A percentile compares a stretch with the other conserved stretches of the same genome.
Evolutionary conservation across 2,329 filamentous ascomycete species (phyloP).

Genomic region (Aspergillus pseudonomiae): DNA sequence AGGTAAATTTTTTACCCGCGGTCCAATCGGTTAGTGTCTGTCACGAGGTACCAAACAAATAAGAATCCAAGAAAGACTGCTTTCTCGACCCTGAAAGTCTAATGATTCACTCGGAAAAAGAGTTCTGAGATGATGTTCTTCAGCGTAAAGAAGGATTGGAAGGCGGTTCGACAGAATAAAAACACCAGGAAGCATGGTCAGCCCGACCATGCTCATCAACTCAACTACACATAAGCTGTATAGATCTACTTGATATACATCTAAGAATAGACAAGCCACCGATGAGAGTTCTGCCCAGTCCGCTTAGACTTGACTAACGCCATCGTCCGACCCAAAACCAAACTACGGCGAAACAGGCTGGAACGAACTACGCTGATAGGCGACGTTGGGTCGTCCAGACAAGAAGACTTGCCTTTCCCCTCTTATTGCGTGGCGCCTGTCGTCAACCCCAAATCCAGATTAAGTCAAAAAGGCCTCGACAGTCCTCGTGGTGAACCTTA

Average conservation of each 20-base stretch:
- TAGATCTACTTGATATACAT: slow-evolving; percentile 4
- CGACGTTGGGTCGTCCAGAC: slow-evolving; percentile 16
- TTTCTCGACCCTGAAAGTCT: neutral
- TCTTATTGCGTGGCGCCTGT: slow-evolving; percentile 33
- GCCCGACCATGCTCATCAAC: neutral
- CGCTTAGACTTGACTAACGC: slow-evolving; percentile 9
- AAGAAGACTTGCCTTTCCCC: slow-evolving; percentile 12
- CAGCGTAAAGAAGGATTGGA: neutral
- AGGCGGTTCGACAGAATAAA: neutral
- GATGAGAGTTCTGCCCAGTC: neutral
- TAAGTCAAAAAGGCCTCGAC: slow-evolving; percentile 22
- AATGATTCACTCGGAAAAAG: neutral
- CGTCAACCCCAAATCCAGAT: slow-evolving; percentile 23
- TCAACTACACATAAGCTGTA: neutral
- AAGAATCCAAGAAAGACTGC: neutral
- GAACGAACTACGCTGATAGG: slow-evolving; percentile 18
- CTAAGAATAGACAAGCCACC: slow-evolving; percentile 1
- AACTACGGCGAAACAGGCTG: neutral
- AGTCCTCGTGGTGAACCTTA: slow-evolving; percentile 11
- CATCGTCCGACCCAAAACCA: slow-evolving; percentile 15
- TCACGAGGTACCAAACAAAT: slow-evolving; percentile 1
- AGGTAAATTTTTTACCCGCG: neutral
- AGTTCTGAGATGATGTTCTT: too few species aligned
- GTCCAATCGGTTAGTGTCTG: neutral
- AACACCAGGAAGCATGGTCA: neutral